Conservation (phyloP, 2,329 filamentous ascomycete species). For the Laburnicola sp. region DNA sequence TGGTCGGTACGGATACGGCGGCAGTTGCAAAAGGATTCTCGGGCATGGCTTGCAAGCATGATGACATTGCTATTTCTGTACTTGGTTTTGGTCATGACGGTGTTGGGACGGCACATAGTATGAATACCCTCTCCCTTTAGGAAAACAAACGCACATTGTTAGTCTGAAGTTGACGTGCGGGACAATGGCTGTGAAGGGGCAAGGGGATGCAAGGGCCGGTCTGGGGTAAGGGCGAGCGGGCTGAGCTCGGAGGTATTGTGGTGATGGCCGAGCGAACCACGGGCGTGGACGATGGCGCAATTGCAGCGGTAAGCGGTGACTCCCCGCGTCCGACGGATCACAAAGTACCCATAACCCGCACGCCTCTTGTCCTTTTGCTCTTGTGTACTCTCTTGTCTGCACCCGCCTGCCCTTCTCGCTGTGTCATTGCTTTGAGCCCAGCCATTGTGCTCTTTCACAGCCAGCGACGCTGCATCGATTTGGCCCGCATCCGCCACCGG, state of each 20-base stretch:
- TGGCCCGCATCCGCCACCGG: slow-evolving; percentile 3
- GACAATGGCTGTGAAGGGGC: not conserved
- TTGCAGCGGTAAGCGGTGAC: slow-evolving; percentile 42
- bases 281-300: slow-evolving; percentile 34
- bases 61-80: not conserved
- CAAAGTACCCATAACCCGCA: no score
- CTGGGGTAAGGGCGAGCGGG: slow-evolving; percentile 13
- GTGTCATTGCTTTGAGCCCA: not conserved
- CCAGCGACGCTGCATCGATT: slow-evolving; percentile 8
- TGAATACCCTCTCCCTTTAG: slow-evolving; percentile 12
- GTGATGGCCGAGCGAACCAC: slow-evolving; percentile 30
- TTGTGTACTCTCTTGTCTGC: no score
- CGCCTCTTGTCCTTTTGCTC: no score
- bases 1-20: slow-evolving; percentile 12
- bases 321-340: slow-evolving; percentile 29
- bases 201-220: not conserved
- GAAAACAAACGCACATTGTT: slow-evolving; percentile 7
- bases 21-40: slow-evolving; percentile 12
- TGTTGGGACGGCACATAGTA: slow-evolving; percentile 4
- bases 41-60: slow-evolving; percentile 8
- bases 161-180: not conserved
- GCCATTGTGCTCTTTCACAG: slow-evolving; percentile 11
- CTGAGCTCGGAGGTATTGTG: slow-evolving; percentile 28
- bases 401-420: no score
- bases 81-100: slow-evolving; percentile 1